Base-by-base conservation (phyloP, 495 filamentous ascomycete species). In the Penicillium psychrofluorescens region DNA sequence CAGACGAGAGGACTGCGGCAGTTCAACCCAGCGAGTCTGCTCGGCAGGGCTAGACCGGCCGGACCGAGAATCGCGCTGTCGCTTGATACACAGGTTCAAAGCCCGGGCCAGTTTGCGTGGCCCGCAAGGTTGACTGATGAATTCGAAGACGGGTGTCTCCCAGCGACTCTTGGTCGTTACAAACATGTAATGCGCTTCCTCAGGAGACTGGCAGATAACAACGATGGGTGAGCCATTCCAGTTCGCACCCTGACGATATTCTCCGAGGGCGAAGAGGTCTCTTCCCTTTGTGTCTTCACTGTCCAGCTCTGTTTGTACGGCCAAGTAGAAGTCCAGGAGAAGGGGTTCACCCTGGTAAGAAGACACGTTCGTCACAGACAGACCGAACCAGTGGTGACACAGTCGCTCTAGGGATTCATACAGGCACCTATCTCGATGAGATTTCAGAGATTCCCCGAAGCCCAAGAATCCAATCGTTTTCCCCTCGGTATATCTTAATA, bases 61-160 rank as follows among this genome's bases (percentile, higher is more conserved):
- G 29, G 41, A 27, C 9, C 29, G 7, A 0, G 43, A 15, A 12
- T 53, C 41, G 0, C 13, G 35, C 29, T 42, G 44, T n/a, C 58
- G 57, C 32, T 56, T 53, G 16, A 61, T 49, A 37, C 61, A 64
- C 8, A 59, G 38, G 16, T 53, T 33, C 31, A 64, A 14, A 1
- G 61, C 51, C 0, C 49, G 47, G 6, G 52, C 56, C 3, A 64
- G 29, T 16, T 64, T 64, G 2, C 50, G 50, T 0, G 61, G 61
- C 3, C 61, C 61, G 44, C 58, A 64, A 1, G 61, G 61, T 35
- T 64, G 61, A 38, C 58, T 62, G 28, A 64, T 53, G 22, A 64
- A 64, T 15, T 64, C 58, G 27, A 59, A 49, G 12, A 49, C 35
- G 1, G 44, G n/a, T n/a, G 36, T 14, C 10, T 50, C 11, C 1